Evolutionary conservation across 2,329 filamentous ascomycete species (phyloP).

Genomic region (Balansia obtecta): DNA sequence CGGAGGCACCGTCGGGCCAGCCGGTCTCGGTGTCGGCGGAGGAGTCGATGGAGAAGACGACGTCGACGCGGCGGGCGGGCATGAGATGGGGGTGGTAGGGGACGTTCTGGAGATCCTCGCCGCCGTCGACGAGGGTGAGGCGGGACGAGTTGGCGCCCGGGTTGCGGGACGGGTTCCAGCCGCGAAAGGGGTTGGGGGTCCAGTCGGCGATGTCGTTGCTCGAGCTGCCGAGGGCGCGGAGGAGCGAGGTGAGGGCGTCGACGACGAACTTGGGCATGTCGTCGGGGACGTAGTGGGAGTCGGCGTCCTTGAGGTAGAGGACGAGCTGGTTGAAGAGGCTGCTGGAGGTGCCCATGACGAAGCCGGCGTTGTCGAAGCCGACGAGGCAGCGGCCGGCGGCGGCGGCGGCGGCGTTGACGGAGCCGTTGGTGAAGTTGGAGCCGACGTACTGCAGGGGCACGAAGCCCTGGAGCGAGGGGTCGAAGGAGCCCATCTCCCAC

Average conservation of each 20-base stretch:
- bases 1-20: slow-evolving; percentile 50
- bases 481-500: slow-evolving; percentile 54
- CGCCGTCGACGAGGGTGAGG: slow-evolving; percentile 69
- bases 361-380: slow-evolving; percentile 72
- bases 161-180: slow-evolving; percentile 36
- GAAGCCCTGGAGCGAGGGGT: slow-evolving; percentile 47
- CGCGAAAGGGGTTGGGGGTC: slow-evolving; percentile 45
- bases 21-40: slow-evolving; percentile 44
- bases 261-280: slow-evolving; percentile 28
- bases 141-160: slow-evolving; percentile 29
- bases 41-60: slow-evolving; percentile 54
- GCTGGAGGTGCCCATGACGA: slow-evolving; percentile 71
- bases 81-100: slow-evolving; percentile 55
- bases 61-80: slow-evolving; percentile 39
- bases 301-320: slow-evolving; percentile 51
- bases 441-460: slow-evolving; percentile 47
- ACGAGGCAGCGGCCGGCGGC: no score
- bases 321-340: slow-evolving; percentile 63
- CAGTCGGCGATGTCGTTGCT: slow-evolving; percentile 68
- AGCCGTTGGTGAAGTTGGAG: slow-evolving; percentile 42
- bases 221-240: slow-evolving; percentile 40
- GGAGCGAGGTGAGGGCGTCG: slow-evolving; percentile 34
- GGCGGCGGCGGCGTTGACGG: no score
- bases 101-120: slow-evolving; percentile 68
- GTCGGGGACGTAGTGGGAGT: slow-evolving; percentile 36